Percentiles rank a stretch among this genome's conserved stretches.
Conservation (phyloP, 192 early-diverging fungal genomes). For the Coemansia sp. region DNA sequence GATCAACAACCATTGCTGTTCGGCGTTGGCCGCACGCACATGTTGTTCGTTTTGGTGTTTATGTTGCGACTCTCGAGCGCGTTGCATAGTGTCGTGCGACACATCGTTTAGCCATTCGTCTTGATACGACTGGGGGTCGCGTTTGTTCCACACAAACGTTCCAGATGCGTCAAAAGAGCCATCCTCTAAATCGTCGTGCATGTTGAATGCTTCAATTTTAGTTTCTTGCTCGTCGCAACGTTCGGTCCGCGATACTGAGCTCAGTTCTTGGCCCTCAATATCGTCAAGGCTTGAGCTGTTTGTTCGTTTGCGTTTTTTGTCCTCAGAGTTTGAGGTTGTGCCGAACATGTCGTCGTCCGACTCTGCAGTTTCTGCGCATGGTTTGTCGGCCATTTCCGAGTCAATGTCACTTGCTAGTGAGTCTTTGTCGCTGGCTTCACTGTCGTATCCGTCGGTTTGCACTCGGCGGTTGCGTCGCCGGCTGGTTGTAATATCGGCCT, state of each 20-base stretch:
- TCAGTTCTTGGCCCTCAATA: constrained; percentile 60
- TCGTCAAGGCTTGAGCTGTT: constrained; percentile 33
- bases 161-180: constrained; percentile 65
- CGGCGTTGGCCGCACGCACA: not conserved
- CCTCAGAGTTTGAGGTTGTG: constrained; percentile 5
- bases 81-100: constrained; percentile 58
- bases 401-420: constrained; percentile 31
- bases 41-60: constrained; percentile 23
- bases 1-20: too few relatives aligned
- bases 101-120: constrained; percentile 68
- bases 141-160: constrained; percentile 69
- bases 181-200: constrained; percentile 73
- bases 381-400: constrained; percentile 25
- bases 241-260: constrained; percentile 25
- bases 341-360: constrained; percentile 69
- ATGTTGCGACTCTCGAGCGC: constrained; percentile 57
- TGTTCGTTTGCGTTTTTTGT: constrained; percentile 38
- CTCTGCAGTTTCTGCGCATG: not conserved
- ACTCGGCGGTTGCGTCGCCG: constrained; percentile 12
- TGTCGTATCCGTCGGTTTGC: constrained; percentile 36
- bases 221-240: constrained; percentile 5
- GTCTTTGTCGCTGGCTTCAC: constrained; percentile 40
- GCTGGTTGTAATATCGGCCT: constrained; percentile 33
- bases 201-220: constrained; percentile 68
- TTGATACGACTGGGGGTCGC: constrained; percentile 68